These are phyloP conservation scores for Clathrospora elynae DNA, from an alignment of 2,329 filamentous ascomycete species.

Conservation along the genomic window DNA sequence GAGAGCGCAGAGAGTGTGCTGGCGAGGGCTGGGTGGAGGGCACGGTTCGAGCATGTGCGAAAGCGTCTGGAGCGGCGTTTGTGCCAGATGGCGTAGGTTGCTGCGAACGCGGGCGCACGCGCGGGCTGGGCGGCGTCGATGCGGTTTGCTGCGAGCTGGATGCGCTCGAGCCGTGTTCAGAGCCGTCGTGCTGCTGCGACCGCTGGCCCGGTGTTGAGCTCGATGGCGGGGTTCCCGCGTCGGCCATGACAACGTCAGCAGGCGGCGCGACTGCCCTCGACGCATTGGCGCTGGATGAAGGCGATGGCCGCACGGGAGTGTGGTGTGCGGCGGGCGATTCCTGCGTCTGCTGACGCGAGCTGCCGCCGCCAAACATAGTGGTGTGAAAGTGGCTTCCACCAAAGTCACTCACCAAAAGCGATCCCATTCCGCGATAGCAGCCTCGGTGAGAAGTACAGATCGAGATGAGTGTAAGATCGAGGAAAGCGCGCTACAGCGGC, in stretches of 20 bases:
- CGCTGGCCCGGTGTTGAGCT: constrained; percentile 38
- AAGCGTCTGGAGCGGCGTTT: constrained; percentile 20
- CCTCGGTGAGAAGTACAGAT: constrained; percentile 12
- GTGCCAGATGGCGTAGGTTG: constrained; percentile 37
- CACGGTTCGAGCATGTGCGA: constrained; percentile 27
- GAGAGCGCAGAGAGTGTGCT: constrained; percentile 33
- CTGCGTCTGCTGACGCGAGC: constrained; percentile 50
- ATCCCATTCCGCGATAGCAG: constrained; percentile 61
- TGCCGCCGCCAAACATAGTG: constrained; percentile 65
- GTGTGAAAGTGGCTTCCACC: constrained; percentile 74
- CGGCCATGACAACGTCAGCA: constrained; percentile 49
- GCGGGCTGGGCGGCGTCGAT: constrained; percentile 42
- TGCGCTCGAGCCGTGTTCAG: constrained; percentile 24
- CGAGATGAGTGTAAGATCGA: constrained; percentile 5
- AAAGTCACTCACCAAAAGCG: constrained; percentile 69
- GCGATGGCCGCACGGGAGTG: constrained; percentile 41
- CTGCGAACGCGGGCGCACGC: constrained; percentile 43
- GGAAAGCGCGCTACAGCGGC: constrained; percentile 20
- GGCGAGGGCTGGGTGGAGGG: constrained; percentile 39
- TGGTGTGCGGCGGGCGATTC: constrained; percentile 46
- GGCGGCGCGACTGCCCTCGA: constrained; percentile 31
- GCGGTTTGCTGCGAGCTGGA: constrained; percentile 24
- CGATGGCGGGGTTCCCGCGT: constrained; percentile 41
- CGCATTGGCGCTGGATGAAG: constrained; percentile 34
- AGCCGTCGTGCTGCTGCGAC: constrained; percentile 31